A percentile compares a stretch with the other conserved stretches of the same genome.
These are phyloP conservation scores for Xylaria sp. DNA, from an alignment of 2,329 filamentous ascomycete genomes.

Conservation along the genomic window DNA sequence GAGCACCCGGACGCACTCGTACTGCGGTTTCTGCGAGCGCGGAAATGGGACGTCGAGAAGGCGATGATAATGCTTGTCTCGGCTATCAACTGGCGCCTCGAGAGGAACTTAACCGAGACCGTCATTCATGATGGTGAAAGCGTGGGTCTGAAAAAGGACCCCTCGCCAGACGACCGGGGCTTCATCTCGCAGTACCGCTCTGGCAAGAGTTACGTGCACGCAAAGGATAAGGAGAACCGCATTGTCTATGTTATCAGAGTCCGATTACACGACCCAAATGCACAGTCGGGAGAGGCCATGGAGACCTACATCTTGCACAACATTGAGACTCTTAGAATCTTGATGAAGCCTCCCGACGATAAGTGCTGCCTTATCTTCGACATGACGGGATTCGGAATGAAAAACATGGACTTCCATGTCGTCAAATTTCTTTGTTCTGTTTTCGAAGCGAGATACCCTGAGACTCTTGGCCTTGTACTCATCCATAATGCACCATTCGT, in stretches of 20 bases:
- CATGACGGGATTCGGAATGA: slow-evolving; percentile 35
- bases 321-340: slow-evolving; percentile 32
- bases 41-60: slow-evolving; percentile 35
- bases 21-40: slow-evolving; percentile 38
- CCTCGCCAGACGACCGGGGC: slow-evolving; percentile 27
- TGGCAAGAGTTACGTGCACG: slow-evolving; percentile 35
- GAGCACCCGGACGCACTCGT: slow-evolving; percentile 35
- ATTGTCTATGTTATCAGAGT: slow-evolving; percentile 32
- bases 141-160: slow-evolving; percentile 20
- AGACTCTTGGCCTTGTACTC: slow-evolving; percentile 35
- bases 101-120: slow-evolving; percentile 18
- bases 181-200: slow-evolving; percentile 37
- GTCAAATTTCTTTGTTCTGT: slow-evolving; percentile 34
- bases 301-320: slow-evolving; percentile 36
- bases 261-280: slow-evolving; percentile 27
- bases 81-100: slow-evolving; percentile 33
- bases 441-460: slow-evolving; percentile 38
- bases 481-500: slow-evolving; percentile 40
- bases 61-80: slow-evolving; percentile 35
- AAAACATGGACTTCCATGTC: slow-evolving; percentile 38
- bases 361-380: slow-evolving; percentile 36
- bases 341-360: slow-evolving; percentile 14
- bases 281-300: slow-evolving; percentile 30
- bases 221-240: slow-evolving; percentile 23
- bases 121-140: slow-evolving; percentile 29